These are phyloP conservation scores for Fallopia convolvulus DNA, from an alignment of 148 eudicot species.

Conservation along the genomic window DNA sequence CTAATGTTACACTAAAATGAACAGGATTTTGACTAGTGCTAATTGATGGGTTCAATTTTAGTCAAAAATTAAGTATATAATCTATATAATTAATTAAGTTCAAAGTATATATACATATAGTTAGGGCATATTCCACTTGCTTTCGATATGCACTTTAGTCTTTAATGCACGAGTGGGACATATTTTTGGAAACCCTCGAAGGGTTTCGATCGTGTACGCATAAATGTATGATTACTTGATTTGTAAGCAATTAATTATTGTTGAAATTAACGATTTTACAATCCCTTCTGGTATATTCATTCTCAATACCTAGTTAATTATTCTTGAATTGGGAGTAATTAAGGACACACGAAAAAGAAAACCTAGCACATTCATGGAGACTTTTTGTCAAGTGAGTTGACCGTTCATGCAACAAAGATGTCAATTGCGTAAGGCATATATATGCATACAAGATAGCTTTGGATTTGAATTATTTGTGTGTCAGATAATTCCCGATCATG, in stretches of 20 bases:
- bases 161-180: background rate
- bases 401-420: background rate
- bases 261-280: too few relatives aligned
- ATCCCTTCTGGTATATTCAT: too few relatives aligned
- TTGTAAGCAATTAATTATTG: background rate
- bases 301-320: too few relatives aligned
- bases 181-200: background rate
- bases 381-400: background rate
- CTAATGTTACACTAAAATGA: too few relatives aligned
- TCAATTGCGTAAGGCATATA: background rate
- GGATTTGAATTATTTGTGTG: background rate
- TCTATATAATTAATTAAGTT: background rate
- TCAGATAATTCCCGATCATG: background rate
- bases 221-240: background rate
- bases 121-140: constrained; percentile 7
- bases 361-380: too few relatives aligned
- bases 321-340: too few relatives aligned
- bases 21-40: too few relatives aligned
- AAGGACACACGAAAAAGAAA: too few relatives aligned
- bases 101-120: background rate
- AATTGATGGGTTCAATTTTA: background rate
- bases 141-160: background rate
- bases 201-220: background rate
- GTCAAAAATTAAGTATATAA: background rate
- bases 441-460: background rate